These are phyloP conservation scores for Sicyos edulis DNA, from an alignment of 306 rosid genomes.

Conservation along the genomic window DNA sequence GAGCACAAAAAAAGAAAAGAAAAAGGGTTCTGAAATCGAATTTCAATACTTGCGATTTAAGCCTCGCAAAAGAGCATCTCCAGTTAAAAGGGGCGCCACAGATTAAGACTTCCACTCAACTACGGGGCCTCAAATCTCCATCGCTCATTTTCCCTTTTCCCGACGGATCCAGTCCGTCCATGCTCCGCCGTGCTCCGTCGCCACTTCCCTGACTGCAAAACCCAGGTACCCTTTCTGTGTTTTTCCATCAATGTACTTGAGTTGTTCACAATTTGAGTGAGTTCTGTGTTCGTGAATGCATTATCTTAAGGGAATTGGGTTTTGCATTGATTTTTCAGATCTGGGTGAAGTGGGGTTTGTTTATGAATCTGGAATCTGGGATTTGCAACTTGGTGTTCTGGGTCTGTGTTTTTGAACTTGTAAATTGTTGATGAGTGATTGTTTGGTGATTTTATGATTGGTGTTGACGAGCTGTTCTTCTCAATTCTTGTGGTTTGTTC, in stretches of 20 bases:
- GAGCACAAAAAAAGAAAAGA: too few species aligned
- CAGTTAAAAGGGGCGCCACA: constrained; percentile 10
- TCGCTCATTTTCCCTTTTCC: constrained; percentile 1
- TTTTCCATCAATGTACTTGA: constrained; percentile 9
- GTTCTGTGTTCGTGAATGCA: not conserved
- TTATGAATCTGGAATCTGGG: constrained; percentile 1
- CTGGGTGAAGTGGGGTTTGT: constrained; percentile 16
- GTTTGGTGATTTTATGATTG: not conserved
- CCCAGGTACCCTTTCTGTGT: not conserved
- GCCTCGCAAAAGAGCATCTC: constrained; percentile 10
- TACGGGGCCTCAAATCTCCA: constrained; percentile 16
- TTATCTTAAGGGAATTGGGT: not conserved
- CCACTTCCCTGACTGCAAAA: not conserved
- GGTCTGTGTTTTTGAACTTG: not conserved
- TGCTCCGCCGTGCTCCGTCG: not conserved
- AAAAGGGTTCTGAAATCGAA: not conserved
- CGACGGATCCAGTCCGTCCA: not conserved
- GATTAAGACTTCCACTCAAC: constrained; percentile 17
- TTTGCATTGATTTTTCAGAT: constrained; percentile 18
- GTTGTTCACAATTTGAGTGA: not conserved
- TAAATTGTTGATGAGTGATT: not conserved
- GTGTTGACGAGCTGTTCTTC: not conserved
- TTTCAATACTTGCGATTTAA: constrained; percentile 19
- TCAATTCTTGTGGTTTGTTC: not conserved
- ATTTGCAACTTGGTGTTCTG: not conserved